Percentiles rank a stretch among this genome's conserved stretches.
These are phyloP conservation scores for Penicillium sp. DNA, from an alignment of 2,329 filamentous ascomycete species.

Conservation along the genomic window DNA sequence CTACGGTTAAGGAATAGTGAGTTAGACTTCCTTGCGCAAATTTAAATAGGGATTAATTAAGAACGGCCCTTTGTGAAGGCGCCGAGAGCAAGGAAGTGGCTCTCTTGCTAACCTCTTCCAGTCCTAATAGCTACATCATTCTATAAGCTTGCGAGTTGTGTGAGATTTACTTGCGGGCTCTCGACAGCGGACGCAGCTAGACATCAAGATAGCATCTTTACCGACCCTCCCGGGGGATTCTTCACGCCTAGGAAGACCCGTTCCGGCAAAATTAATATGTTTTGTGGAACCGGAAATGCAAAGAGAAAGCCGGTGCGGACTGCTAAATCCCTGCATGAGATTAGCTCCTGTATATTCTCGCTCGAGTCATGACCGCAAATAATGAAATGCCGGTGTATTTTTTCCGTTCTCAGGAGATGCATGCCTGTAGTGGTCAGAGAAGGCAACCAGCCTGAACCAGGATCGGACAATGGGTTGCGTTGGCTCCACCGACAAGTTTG, in stretches of 20 bases:
- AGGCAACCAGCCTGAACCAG: too few relatives aligned
- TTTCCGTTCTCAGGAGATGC: neutral
- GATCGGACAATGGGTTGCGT: neutral
- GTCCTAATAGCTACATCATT: neutral
- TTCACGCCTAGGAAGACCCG: neutral
- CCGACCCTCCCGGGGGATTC: neutral
- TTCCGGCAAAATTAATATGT: neutral
- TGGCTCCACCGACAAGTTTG: neutral
- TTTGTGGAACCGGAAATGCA: neutral
- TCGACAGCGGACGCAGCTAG: neutral
- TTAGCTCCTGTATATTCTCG: neutral
- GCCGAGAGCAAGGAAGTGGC: neutral
- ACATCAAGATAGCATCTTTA: neutral
- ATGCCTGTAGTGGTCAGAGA: neutral
- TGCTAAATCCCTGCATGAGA: neutral
- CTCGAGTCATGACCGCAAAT: neutral
- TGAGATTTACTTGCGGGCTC: neutral
- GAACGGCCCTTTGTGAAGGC: too few relatives aligned
- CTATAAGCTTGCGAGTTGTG: neutral
- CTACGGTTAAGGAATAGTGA: too few relatives aligned
- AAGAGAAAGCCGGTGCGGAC: neutral
- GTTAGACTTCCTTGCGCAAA: too few relatives aligned
- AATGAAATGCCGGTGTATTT: neutral
- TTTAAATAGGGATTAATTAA: too few relatives aligned
- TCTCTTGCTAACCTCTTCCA: neutral